These are phyloP conservation scores for Malassezia nana DNA, from an alignment of 1,284 basidiomycete species.

Conservation along the genomic window DNA sequence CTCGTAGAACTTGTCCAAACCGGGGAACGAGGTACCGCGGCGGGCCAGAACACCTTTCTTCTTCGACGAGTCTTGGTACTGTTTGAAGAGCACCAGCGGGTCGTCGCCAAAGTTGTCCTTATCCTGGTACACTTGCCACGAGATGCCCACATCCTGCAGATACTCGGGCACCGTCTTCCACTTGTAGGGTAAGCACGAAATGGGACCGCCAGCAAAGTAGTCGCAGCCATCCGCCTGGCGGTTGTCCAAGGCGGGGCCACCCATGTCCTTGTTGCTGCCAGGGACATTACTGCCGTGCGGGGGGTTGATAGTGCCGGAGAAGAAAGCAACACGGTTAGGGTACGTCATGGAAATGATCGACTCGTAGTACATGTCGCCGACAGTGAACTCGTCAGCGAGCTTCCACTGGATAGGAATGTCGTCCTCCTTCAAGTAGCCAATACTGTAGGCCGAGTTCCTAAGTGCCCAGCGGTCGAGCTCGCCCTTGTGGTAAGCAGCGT, in stretches of 20 bases:
- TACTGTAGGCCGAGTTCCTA: slow-evolving; percentile 28
- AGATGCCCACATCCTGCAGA: slow-evolving; percentile 24
- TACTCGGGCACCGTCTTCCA: slow-evolving; percentile 37
- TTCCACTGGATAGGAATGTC: slow-evolving; percentile 37
- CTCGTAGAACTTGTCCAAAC: slow-evolving; percentile 27
- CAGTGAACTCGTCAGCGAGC: slow-evolving; percentile 27
- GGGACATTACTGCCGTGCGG: slow-evolving; percentile 7
- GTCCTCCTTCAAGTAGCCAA: slow-evolving; percentile 26
- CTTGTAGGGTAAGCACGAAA: slow-evolving; percentile 21
- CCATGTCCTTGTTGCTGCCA: slow-evolving; percentile 4
- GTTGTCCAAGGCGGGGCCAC: slow-evolving; percentile 23
- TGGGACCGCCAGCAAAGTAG: slow-evolving; percentile 1
- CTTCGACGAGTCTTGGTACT: slow-evolving; percentile 18
- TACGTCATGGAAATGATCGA: slow-evolving; percentile 25
- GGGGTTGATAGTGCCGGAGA: slow-evolving; percentile 20
- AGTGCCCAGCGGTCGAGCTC: slow-evolving; percentile 29
- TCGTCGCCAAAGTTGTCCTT: slow-evolving; percentile 31
- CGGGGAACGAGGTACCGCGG: slow-evolving; percentile 22
- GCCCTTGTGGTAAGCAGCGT: slow-evolving; percentile 30
- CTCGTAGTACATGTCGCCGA: slow-evolving; percentile 36
- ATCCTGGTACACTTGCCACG: slow-evolving; percentile 31
- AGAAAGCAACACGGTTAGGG: slow-evolving; percentile 29
- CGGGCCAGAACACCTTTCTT: slow-evolving; percentile 17
- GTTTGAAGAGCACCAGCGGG: slow-evolving; percentile 13
- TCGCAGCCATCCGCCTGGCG: slow-evolving; percentile 10